Conservation (phyloP, 306 rosid species). For the Rubus idaeus region DNA sequence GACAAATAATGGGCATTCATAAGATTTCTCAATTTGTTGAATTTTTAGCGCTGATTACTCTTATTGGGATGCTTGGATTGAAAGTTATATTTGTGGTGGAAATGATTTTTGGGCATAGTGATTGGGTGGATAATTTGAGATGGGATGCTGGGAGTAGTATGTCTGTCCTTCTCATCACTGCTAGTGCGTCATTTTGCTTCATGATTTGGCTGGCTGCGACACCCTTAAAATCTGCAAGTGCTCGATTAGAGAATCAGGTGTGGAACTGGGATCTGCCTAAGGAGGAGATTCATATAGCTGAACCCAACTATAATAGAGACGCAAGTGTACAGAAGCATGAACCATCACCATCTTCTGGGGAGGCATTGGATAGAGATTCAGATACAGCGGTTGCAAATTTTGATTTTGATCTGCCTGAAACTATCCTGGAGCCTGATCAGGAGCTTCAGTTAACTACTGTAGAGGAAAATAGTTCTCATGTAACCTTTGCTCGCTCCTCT, state of each 20-base stretch:
- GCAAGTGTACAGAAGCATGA: conserved; percentile 37
- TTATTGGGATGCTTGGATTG: conserved; percentile 83
- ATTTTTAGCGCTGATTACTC: conserved; percentile 54
- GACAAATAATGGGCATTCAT: conserved; percentile 78
- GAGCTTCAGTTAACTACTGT: conserved; percentile 37
- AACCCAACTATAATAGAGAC: conserved; percentile 44
- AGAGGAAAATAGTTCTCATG: conserved; percentile 42
- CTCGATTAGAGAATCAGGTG: conserved; percentile 47
- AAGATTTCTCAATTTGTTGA: conserved; percentile 74
- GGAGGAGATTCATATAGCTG: conserved; percentile 39
- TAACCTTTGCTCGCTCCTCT: conserved; percentile 36
- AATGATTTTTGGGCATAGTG: conserved; percentile 86
- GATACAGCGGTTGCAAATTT: conserved; percentile 39
- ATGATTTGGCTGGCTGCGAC: conserved; percentile 90
- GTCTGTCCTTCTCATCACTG: conserved; percentile 52
- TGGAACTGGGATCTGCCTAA: conserved; percentile 52
- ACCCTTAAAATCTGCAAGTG: conserved; percentile 73
- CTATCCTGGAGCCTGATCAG: conserved; percentile 50
- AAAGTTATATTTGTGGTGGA: conserved; percentile 76
- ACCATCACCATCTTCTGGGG: conserved; percentile 33
- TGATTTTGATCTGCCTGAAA: conserved; percentile 52
- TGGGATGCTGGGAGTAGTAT: conserved; percentile 62
- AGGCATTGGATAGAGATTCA: conserved; percentile 37
- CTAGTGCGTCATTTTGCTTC: conserved; percentile 57
- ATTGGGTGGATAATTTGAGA: conserved; percentile 75